Percentiles rank a stretch among this genome's conserved stretches.
These are phyloP conservation scores for Hygrocybe punicea DNA, from an alignment of 768 basidiomycete genomes.

Conservation along the genomic window DNA sequence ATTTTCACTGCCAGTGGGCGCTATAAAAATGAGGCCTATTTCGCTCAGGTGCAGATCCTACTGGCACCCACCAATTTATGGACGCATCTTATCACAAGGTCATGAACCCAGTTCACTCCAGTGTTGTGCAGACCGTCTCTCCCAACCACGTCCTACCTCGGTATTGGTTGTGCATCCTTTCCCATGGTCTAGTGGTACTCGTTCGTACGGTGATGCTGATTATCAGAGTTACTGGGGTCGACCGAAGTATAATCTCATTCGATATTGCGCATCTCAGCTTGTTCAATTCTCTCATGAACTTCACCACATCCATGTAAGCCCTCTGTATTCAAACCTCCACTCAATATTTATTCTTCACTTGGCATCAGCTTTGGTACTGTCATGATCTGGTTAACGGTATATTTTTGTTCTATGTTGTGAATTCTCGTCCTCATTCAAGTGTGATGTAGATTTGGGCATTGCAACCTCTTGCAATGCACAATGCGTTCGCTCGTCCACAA, in stretches of 20 bases:
- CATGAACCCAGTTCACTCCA: too few relatives aligned
- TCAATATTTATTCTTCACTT: not conserved
- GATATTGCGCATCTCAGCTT: not conserved
- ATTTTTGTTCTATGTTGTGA: not conserved
- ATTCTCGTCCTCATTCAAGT: not conserved
- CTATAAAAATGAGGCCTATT: too few relatives aligned
- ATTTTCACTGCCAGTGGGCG: too few relatives aligned
- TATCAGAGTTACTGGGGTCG: not conserved
- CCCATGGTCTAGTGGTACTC: not conserved
- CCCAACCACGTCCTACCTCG: constrained; percentile 32
- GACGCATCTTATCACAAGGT: too few relatives aligned
- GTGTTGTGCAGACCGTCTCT: too few relatives aligned
- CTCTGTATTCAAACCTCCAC: not conserved
- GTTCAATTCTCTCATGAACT: not conserved
- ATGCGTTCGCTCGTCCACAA: not conserved
- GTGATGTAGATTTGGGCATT: not conserved
- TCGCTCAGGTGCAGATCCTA: too few relatives aligned
- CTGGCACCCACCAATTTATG: too few relatives aligned
- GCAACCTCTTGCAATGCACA: not conserved
- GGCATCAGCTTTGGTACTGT: not conserved
- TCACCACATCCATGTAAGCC: not conserved
- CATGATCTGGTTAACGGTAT: not conserved
- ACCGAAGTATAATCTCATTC: not conserved
- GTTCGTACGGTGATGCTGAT: not conserved
- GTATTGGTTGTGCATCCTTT: constrained; percentile 24